Evolutionary conservation across 192 early-diverging fungal species (phyloP).

Genomic region (Coemansia guatemalensis): DNA sequence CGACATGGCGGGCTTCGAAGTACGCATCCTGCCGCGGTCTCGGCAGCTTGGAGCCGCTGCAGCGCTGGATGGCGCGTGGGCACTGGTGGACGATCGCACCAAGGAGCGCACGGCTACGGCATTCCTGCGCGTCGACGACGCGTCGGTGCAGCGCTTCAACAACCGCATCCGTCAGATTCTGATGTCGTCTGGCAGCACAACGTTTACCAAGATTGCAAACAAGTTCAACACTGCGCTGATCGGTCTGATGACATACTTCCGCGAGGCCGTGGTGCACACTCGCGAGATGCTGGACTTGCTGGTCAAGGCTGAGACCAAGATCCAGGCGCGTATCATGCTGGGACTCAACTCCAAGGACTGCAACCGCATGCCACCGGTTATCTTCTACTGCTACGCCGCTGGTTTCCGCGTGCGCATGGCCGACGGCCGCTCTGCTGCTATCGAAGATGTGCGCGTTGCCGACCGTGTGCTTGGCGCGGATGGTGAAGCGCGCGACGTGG

Average conservation of each 20-base stretch:
- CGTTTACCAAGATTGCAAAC: slow-evolving; percentile 98
- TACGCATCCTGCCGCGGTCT: slow-evolving; percentile 92
- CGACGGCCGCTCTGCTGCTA: slow-evolving; percentile 35
- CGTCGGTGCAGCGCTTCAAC: slow-evolving; percentile 86
- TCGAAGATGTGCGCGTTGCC: slow-evolving; percentile 34
- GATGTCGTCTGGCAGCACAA: slow-evolving; percentile 96
- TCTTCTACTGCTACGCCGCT: slow-evolving; percentile 67
- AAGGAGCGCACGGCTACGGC: slow-evolving; percentile 99
- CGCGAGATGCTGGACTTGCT: slow-evolving; percentile 94
- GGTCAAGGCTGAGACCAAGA: slow-evolving; percentile 98
- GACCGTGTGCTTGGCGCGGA: slow-evolving; percentile 46
- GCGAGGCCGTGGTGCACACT: slow-evolving; percentile 97
- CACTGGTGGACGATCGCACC: slow-evolving; percentile 92
- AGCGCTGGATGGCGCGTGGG: slow-evolving; percentile 72
- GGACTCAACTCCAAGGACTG: slow-evolving; percentile 99
- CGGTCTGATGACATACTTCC: slow-evolving; percentile 97
- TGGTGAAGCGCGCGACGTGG: slow-evolving; percentile 37
- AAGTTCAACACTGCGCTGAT: slow-evolving; percentile 92
- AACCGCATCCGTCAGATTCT: slow-evolving; percentile 97
- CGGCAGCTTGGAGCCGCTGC: slow-evolving; percentile 72
- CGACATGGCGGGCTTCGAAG: slow-evolving; percentile 87
- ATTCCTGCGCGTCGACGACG: slow-evolving; percentile 94
- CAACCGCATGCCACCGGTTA: slow-evolving; percentile 92
- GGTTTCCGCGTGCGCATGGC: slow-evolving; percentile 53
- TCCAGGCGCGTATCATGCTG: slow-evolving; percentile 98